These are phyloP conservation scores for Suillus sp. DNA, from an alignment of 768 basidiomycete genomes.

Conservation along the genomic window DNA sequence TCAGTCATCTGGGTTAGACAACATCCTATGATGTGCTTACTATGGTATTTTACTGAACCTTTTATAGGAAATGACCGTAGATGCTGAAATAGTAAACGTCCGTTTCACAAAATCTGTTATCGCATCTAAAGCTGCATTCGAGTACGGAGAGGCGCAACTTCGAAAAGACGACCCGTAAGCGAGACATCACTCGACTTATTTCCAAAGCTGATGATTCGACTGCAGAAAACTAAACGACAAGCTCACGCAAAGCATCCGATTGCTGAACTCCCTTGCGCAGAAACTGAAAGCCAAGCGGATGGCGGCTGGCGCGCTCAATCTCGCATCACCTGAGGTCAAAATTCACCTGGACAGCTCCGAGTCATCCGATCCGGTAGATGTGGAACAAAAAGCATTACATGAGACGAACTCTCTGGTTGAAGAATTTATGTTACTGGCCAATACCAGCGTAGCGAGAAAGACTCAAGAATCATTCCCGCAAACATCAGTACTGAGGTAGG, in stretches of 20 bases:
- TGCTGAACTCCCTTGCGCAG: conserved; percentile 84
- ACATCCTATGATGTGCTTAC: too few relatives aligned
- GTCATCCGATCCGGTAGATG: conserved; percentile 93
- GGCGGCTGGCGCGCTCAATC: conserved; percentile 95
- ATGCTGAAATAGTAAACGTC: conserved; percentile 88
- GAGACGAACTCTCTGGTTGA: conserved; percentile 98
- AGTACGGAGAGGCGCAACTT: conserved; percentile 94
- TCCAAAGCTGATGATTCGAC: conserved; percentile 4
- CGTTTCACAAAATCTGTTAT: conserved; percentile 97
- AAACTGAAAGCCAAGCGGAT: conserved; percentile 86
- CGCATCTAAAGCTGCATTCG: conserved; percentile 93
- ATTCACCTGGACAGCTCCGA: conserved; percentile 94
- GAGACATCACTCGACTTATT: not conserved
- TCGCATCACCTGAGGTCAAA: conserved; percentile 98
- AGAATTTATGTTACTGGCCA: conserved; percentile 99
- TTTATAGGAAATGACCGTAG: conserved; percentile 79
- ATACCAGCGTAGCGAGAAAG: conserved; percentile 88
- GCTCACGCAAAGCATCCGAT: conserved; percentile 80
- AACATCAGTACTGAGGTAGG: conserved; percentile 87
- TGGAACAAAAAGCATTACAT: conserved; percentile 88
- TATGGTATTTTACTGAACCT: not conserved
- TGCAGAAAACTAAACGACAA: conserved; percentile 74
- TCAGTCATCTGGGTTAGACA: conserved; percentile 87
- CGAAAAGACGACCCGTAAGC: conserved; percentile 89
- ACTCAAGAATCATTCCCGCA: conserved; percentile 96